phyloP scores from a whole-genome alignment of 441 rosid species.

The Eruca vesicaria region DNA sequence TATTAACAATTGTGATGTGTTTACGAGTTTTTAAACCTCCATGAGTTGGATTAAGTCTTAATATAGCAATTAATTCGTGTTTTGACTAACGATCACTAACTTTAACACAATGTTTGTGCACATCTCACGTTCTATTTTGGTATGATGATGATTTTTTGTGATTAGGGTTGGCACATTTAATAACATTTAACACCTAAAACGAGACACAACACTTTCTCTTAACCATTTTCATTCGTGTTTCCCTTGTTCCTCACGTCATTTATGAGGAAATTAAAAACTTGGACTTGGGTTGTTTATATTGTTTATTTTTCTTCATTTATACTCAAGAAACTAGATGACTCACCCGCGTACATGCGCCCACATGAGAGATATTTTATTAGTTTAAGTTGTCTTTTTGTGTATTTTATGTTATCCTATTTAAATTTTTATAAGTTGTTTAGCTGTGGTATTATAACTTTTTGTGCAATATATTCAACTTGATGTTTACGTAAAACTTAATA shows the following conservation, averaged over 20 bases:
- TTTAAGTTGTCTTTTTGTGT: too few species aligned
- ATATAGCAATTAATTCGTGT: constrained; percentile 29
- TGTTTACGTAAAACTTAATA: too few species aligned
- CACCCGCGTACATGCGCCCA: too few species aligned
- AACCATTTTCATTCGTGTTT: not conserved
- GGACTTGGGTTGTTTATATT: not conserved
- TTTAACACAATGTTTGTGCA: constrained; percentile 6
- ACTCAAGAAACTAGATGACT: too few species aligned
- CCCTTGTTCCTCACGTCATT: not conserved
- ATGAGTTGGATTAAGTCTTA: constrained; percentile 33
- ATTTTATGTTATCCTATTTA: too few species aligned
- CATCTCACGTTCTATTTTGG: constrained; percentile 31
- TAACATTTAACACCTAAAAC: not conserved
- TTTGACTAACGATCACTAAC: constrained; percentile 27
- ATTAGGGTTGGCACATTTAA: constrained; percentile 12
- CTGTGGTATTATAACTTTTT: too few species aligned
- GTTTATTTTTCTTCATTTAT: not conserved
- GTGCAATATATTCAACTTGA: too few species aligned
- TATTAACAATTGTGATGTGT: constrained; percentile 20
- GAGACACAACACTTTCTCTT: not conserved
- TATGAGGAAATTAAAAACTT: not conserved
- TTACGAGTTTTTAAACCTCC: constrained; percentile 1
- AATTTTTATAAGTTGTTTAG: too few species aligned
- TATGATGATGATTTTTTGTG: constrained; percentile 1
- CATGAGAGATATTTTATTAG: too few species aligned